Base-by-base conservation (phyloP, 345 rosid species). In the Syzygium aromaticum region DNA sequence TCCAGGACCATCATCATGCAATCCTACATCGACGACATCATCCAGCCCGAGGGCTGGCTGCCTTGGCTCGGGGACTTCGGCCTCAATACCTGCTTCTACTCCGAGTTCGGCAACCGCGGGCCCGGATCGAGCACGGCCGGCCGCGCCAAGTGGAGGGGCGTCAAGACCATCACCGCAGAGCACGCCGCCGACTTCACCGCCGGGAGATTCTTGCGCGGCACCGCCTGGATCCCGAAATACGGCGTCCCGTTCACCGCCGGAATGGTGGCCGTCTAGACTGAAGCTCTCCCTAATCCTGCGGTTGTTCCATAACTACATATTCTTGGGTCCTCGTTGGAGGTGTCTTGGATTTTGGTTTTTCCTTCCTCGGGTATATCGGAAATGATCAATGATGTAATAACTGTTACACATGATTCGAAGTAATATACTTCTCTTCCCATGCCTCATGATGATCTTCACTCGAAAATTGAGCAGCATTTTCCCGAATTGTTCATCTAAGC, bases 1-100 rank as follows among this genome's bases (percentile, higher is more conserved):
- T 94, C 98, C 0, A 93, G 92, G 52, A 92, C 98, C 13, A 90
- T 96, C 57, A 87, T 95, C 86, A 92, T 97, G 94, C 94, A 94
- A 57, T 88, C 95, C 0, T 94, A n/a, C 87, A 93, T 97, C 21
- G 96, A 93, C 1, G 93, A 91, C 53, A 14, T 96, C 77, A 88
- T 97, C 57, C 46, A 91, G 11, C 92, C 98, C 0, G 90, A 91
- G 17, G 99, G 99, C 7, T 97, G 98, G 98, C 53, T 86, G n/a
- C 92, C 93, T 0, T 95, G 97, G 98, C 1, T 49, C 0, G 96
- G 94, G 0, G 78, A 86, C 12, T 90, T 90, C 84, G 98, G 93
- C 0, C 87, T 91, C 6, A 43, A 93, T 3, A 96, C 97, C 8
- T 91, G 93, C 11, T 96, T 87, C 87, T 95, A 91, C 86, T 43